Percentiles rank a stretch among this genome's conserved stretches.
Evolutionary conservation across 352 stramenopile species (phyloP).

Genomic region (Phytopythium boreale): DNA sequence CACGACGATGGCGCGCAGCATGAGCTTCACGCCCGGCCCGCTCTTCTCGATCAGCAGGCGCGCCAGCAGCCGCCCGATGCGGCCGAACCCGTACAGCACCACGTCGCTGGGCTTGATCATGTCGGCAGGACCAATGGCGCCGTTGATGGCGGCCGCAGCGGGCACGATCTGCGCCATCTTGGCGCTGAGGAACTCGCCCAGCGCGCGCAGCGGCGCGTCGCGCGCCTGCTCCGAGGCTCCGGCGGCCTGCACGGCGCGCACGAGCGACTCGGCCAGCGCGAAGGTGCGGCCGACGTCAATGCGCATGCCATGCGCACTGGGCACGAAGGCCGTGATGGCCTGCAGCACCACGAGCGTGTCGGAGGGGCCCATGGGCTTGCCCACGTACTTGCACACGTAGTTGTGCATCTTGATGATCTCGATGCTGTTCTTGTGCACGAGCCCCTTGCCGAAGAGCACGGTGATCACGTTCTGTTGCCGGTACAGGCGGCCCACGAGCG

Average conservation of each 20-base stretch:
- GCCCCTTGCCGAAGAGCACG: conserved; percentile 79
- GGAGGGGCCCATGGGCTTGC: conserved; percentile 65
- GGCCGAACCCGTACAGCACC: conserved; percentile 86
- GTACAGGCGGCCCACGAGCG: conserved; percentile 80
- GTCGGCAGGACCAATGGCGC: conserved; percentile 1
- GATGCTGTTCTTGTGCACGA: conserved; percentile 85
- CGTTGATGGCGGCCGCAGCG: conserved; percentile 7
- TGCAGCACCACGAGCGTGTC: conserved; percentile 75
- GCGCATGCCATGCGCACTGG: conserved; percentile 61
- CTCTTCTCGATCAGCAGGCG: conserved; percentile 84
- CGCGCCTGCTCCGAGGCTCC: conserved; percentile 27
- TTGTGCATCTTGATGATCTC: conserved; percentile 82
- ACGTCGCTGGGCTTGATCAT: conserved; percentile 77
- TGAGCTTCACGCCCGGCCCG: conserved; percentile 80
- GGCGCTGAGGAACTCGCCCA: conserved; percentile 53
- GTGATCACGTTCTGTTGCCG: conserved; percentile 80
- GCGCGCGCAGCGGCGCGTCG: conserved; percentile 39
- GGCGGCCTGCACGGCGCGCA: conserved; percentile 42
- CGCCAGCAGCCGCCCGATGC: conserved; percentile 79
- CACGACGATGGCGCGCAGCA: conserved; percentile 87
- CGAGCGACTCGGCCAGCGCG: conserved; percentile 56
- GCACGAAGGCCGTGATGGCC: conserved; percentile 55
- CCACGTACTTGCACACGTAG: conserved; percentile 85
- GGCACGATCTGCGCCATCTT: conserved; percentile 52
- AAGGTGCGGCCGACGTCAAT: conserved; percentile 79